phyloP scores from a whole-genome alignment of 352 stramenopile genomes.

The Globisporangium polare region DNA sequence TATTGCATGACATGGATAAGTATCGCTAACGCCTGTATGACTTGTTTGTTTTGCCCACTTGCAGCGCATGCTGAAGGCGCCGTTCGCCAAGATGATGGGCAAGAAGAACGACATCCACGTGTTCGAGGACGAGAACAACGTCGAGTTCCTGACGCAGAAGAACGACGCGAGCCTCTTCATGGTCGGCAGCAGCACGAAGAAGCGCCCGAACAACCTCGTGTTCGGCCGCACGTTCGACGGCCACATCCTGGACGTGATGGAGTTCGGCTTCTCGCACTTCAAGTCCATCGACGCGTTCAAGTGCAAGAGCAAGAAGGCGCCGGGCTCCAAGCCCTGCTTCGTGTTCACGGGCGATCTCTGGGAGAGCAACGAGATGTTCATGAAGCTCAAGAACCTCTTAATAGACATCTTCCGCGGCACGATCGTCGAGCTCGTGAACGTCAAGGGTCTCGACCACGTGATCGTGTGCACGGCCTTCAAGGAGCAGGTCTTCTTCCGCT shows the following conservation, averaged over 20 bases:
- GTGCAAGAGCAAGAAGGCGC: constrained; percentile 89
- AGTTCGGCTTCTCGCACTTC: constrained; percentile 96
- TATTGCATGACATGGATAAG: too few species aligned
- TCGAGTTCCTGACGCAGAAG: constrained; percentile 95
- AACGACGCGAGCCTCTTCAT: constrained; percentile 98
- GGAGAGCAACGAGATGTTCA: constrained; percentile 87
- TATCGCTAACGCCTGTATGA: background rate
- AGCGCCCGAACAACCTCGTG: constrained; percentile 98
- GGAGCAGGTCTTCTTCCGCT: constrained; percentile 92
- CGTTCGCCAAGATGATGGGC: constrained; percentile 84
- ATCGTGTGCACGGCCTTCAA: constrained; percentile 96
- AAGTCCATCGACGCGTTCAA: constrained; percentile 93
- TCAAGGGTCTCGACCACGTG: constrained; percentile 96
- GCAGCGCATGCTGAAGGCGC: constrained; percentile 85
- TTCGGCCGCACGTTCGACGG: constrained; percentile 97
- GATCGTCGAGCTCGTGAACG: constrained; percentile 93
- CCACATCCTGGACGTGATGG: constrained; percentile 97
- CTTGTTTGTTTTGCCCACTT: background rate
- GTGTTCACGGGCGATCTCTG: constrained; percentile 95
- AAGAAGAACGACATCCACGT: constrained; percentile 94
- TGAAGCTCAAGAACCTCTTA: constrained; percentile 93
- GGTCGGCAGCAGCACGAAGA: constrained; percentile 97
- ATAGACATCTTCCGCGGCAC: constrained; percentile 98
- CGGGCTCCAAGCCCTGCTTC: constrained; percentile 94
- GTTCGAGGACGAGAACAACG: constrained; percentile 91